Evolutionary conservation across 768 basidiomycete species (phyloP).

Genomic region (Leucocoprinus sp.): DNA sequence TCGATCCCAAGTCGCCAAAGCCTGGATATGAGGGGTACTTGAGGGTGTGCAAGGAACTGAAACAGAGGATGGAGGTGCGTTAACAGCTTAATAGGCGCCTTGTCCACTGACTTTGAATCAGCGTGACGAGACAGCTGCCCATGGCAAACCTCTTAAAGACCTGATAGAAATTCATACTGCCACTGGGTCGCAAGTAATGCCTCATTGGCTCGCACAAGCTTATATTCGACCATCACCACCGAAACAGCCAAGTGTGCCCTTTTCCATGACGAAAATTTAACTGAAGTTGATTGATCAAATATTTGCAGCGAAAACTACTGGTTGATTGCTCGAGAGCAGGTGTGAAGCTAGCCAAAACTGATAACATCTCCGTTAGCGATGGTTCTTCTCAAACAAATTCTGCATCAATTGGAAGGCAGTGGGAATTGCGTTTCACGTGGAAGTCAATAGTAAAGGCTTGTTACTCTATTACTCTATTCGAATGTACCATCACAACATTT

Average conservation of each 20-base stretch:
- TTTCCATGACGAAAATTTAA: background rate
- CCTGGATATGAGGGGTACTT: conserved; percentile 9
- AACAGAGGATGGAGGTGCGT: conserved; percentile 39
- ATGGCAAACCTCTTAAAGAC: conserved; percentile 20
- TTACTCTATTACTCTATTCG: too few species aligned
- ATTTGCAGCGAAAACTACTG: too few species aligned
- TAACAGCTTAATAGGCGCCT: too few species aligned
- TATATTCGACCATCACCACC: conserved; percentile 41
- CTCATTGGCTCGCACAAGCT: conserved; percentile 52
- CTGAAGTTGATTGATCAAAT: background rate
- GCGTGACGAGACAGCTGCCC: conserved; percentile 40
- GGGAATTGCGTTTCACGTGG: too few species aligned
- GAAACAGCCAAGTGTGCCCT: background rate
- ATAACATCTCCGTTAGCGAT: too few species aligned
- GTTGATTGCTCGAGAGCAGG: too few species aligned
- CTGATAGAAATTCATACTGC: conserved; percentile 25
- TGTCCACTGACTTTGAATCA: background rate
- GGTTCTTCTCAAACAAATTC: too few species aligned
- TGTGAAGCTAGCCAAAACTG: too few species aligned
- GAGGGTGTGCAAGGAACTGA: conserved; percentile 38
- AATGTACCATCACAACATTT: too few species aligned
- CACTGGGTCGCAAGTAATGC: conserved; percentile 30
- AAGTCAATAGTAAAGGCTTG: too few species aligned
- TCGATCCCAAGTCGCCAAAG: conserved; percentile 15
- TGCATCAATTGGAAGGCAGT: too few species aligned